Evolutionary conservation across 2,329 filamentous ascomycete species (phyloP).

Genomic region (Hypomyces rosellus): DNA sequence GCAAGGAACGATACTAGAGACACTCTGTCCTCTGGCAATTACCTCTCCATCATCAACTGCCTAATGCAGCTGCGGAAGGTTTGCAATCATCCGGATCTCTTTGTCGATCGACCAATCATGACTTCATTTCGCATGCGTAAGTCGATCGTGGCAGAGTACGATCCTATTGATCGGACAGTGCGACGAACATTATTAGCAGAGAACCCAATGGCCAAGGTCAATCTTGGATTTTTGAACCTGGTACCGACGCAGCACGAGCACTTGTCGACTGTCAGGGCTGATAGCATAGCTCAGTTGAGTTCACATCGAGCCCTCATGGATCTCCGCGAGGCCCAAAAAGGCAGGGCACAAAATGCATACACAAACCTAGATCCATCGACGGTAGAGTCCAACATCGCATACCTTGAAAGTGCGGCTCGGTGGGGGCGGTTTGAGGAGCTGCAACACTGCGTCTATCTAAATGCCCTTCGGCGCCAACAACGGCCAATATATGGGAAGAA

Average conservation of each 20-base stretch:
- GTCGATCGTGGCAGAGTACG: slow-evolving; percentile 69
- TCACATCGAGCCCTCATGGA: slow-evolving; percentile 64
- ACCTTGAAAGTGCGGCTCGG: slow-evolving; percentile 64
- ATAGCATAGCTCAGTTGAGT: slow-evolving; percentile 59
- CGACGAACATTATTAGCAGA: slow-evolving; percentile 58
- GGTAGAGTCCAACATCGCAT: slow-evolving; percentile 62
- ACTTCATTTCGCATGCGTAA: slow-evolving; percentile 90
- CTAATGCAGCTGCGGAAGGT: slow-evolving; percentile 96
- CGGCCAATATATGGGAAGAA: slow-evolving; percentile 75
- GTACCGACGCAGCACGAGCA: slow-evolving; percentile 65
- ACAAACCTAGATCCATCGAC: slow-evolving; percentile 57
- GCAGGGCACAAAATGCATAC: slow-evolving; percentile 50
- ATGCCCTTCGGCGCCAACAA: slow-evolving; percentile 72
- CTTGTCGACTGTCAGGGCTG: slow-evolving; percentile 48
- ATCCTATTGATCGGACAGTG: slow-evolving; percentile 64
- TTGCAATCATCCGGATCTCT: slow-evolving; percentile 96
- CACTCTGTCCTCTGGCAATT: slow-evolving; percentile 86
- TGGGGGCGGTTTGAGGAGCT: slow-evolving; percentile 71
- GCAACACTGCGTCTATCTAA: slow-evolving; percentile 74
- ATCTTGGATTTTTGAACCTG: slow-evolving; percentile 72
- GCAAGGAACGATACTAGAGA: slow-evolving; percentile 82
- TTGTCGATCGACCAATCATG: slow-evolving; percentile 92
- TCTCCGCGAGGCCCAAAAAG: slow-evolving; percentile 64
- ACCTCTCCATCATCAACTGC: slow-evolving; percentile 96
- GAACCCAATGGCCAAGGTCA: slow-evolving; percentile 57